phyloP scores from a whole-genome alignment of 176 grass and related monocot species.

The Cenchrus americanus region DNA sequence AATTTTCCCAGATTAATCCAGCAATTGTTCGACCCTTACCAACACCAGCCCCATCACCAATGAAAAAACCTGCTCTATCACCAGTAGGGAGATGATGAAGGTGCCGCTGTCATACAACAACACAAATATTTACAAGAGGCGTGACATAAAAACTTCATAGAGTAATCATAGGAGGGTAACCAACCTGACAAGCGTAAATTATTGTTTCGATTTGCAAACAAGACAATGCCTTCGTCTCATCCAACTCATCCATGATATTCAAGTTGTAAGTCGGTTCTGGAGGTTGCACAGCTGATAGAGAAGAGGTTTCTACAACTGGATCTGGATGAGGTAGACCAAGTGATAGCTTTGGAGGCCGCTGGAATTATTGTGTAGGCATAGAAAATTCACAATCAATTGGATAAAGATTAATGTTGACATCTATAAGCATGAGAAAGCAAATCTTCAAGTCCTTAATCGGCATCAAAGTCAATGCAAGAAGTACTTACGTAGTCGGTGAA shows the following conservation, averaged over 20 bases:
- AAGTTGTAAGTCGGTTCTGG: constrained; percentile 90
- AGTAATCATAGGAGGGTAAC: constrained; percentile 41
- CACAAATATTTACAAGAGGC: constrained; percentile 44
- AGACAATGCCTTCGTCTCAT: constrained; percentile 77
- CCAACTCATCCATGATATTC: constrained; percentile 78
- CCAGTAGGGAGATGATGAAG: constrained; percentile 86
- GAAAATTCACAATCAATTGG: constrained; percentile 40
- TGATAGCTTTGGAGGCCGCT: constrained; percentile 85
- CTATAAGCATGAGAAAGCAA: constrained; percentile 28
- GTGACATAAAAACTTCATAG: constrained; percentile 14
- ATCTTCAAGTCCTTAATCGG: background rate
- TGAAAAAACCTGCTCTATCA: constrained; percentile 95
- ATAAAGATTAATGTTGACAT: background rate
- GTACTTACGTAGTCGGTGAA: constrained; percentile 93
- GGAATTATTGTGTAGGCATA: constrained; percentile 43
- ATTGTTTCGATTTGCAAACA: constrained; percentile 98
- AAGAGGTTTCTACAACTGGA: constrained; percentile 98
- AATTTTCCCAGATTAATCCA: constrained; percentile 99
- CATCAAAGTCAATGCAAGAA: constrained; percentile 29
- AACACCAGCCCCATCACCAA: constrained; percentile 98
- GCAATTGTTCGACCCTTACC: constrained; percentile 99
- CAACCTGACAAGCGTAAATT: constrained; percentile 99
- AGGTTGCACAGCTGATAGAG: constrained; percentile 93
- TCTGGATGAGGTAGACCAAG: constrained; percentile 88
- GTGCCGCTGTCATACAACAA: constrained; percentile 72